Evolutionary conservation across 1,284 basidiomycete species (phyloP), one percentile per base, ranked within the genome.

Genomic region (Rhizoctonia solani): DNA sequence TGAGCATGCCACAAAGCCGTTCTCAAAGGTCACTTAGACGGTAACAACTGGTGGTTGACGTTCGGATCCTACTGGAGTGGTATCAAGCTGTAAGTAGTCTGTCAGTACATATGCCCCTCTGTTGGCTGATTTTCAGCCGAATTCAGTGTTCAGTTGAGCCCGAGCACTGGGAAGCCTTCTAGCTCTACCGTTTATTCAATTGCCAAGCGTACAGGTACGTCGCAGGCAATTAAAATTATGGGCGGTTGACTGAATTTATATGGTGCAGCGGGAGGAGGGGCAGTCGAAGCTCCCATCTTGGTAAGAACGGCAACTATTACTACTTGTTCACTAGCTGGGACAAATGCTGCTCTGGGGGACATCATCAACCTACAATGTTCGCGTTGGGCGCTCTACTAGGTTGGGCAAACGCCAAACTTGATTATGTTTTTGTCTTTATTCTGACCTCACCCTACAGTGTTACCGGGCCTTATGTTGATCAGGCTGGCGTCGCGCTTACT

Each of bases 301-400:
- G 83, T 75, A 79, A 83, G 71, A 72, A 76, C 68, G 78, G 78
- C 25, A 77, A 71, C 49, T 85, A 77, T 72, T 85, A 79, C 74
- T 86, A 86, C 71, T 77, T 87, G 27, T 86, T 86, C 74, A 80
- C 80, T 0, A 81, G 80, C 14, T 85, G 83, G 83, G 85, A 85
- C 71, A 76, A 75, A 0, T 86, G 85, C 74, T 86, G 85, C 75
- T 44, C 73, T 27, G n/a, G n/a, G 83, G 84, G 2, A 80, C 78
- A 14, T 76, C 74, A 8, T 82, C 82, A 73, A 85, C 83, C 0
- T 86, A 86, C 72, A 85, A 85, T 71, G 84, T 85, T 65, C 80
- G 83, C 13, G 84, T 86, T 30, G 82, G 82, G 11, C 79, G 84
- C 32, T 79, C 82, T 3, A 74, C 77, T 14, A 80, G 74, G 81